A percentile compares a stretch with the other conserved stretches of the same genome.
These are phyloP conservation scores for Salvia sclarea DNA, from an alignment of 305 asterid genomes.

Conservation along the genomic window DNA sequence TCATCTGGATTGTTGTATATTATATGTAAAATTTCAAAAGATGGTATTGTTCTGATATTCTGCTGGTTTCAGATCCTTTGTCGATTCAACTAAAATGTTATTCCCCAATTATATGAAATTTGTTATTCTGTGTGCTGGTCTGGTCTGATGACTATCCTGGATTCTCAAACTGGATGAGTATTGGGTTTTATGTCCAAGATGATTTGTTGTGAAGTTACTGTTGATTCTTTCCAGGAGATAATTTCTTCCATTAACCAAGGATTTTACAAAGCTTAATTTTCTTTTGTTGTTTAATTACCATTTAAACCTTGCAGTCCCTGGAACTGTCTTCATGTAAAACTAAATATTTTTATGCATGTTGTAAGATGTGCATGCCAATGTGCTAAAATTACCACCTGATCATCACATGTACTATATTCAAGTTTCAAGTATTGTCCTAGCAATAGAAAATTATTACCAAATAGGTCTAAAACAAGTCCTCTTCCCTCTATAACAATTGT, in stretches of 20 bases:
- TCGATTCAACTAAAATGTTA: not conserved
- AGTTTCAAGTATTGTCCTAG: not conserved
- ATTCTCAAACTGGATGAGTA: not conserved
- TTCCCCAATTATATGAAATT: not conserved
- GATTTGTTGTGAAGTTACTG: not conserved
- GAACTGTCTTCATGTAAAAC: not conserved
- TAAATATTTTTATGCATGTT: not conserved
- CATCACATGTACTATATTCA: not conserved
- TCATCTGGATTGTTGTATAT: not conserved
- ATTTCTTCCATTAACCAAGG: not conserved
- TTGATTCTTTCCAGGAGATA: not conserved
- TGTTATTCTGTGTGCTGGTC: not conserved
- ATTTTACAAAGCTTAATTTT: not conserved
- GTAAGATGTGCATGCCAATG: not conserved
- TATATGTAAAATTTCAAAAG: not conserved
- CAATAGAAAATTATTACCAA: not conserved
- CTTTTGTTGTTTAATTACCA: not conserved
- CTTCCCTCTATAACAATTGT: not conserved
- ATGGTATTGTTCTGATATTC: not conserved
- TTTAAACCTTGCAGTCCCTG: conserved; percentile 14
- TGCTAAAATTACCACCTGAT: not conserved
- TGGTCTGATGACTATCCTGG: conserved; percentile 8
- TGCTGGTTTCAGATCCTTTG: not conserved
- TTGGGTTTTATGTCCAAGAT: not conserved
- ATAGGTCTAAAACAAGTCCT: not conserved